These are phyloP conservation scores for Saccharum spontaneum DNA, from an alignment of 176 grass and related monocot genomes.

Conservation along the genomic window DNA sequence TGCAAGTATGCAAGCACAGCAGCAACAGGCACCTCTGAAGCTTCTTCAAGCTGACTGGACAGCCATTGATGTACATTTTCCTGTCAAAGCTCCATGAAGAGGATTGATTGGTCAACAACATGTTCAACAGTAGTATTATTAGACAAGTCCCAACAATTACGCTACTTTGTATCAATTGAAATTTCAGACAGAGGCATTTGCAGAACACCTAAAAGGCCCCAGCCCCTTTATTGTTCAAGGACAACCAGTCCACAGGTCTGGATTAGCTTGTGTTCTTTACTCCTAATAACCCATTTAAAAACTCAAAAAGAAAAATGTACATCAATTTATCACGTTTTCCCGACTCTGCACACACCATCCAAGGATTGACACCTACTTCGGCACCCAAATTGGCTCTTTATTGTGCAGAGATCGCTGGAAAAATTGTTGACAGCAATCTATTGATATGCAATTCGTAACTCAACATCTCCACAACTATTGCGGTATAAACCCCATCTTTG, in stretches of 20 bases:
- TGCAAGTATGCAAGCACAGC: slow-evolving; percentile 50
- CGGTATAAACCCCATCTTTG: background rate
- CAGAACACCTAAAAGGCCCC: background rate
- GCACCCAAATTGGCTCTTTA: background rate
- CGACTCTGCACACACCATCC: background rate
- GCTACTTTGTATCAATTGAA: background rate
- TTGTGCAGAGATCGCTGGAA: background rate
- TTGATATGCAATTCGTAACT: background rate
- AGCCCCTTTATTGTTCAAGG: background rate
- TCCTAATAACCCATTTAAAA: background rate
- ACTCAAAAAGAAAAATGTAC: background rate
- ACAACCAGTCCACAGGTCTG: background rate
- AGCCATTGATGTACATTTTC: slow-evolving; percentile 52
- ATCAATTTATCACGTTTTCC: background rate
- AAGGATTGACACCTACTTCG: background rate
- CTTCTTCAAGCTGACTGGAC: slow-evolving; percentile 42
- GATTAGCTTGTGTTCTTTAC: background rate
- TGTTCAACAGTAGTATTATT: background rate
- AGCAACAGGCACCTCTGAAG: slow-evolving; percentile 34
- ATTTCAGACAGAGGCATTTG: background rate
- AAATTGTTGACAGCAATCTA: background rate
- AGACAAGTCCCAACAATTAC: background rate
- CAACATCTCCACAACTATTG: background rate
- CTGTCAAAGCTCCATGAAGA: slow-evolving; percentile 40
- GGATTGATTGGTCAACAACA: background rate